Evolutionary conservation across 805 yeast genomes (phyloP).

Genomic region (Lachancea cidri): DNA sequence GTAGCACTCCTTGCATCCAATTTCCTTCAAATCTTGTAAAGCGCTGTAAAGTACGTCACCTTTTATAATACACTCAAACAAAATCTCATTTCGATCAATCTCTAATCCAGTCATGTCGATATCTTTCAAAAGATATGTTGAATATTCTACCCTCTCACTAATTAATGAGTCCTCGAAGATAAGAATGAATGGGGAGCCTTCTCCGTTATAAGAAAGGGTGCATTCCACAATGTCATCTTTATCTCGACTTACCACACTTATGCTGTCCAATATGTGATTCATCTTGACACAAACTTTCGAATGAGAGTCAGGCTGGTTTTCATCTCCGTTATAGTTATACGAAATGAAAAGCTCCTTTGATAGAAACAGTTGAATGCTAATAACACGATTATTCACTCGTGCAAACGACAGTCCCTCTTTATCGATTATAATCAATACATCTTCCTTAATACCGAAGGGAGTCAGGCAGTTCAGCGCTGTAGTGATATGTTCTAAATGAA

Average conservation of each 20-base stretch:
- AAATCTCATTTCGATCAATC: slow-evolving; percentile 39
- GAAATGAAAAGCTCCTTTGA: slow-evolving; percentile 30
- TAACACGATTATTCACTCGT: slow-evolving; percentile 42
- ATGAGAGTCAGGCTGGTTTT: slow-evolving; percentile 17
- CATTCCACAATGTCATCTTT: slow-evolving; percentile 39
- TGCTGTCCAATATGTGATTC: slow-evolving; percentile 45
- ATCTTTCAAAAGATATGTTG: slow-evolving; percentile 39
- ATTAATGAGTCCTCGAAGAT: slow-evolving; percentile 51
- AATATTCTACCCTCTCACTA: slow-evolving; percentile 52
- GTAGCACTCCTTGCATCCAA: slow-evolving; percentile 47
- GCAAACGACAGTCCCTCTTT: slow-evolving; percentile 48
- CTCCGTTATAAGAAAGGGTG: slow-evolving; percentile 44
- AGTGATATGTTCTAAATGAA: slow-evolving; percentile 41
- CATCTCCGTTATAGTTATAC: slow-evolving; percentile 20
- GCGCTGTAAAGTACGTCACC: slow-evolving; percentile 51
- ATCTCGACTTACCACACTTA: slow-evolving; percentile 39
- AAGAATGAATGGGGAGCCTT: slow-evolving; percentile 50
- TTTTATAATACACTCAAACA: slow-evolving; percentile 48
- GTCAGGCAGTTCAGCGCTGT: slow-evolving; percentile 41
- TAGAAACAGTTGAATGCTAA: slow-evolving; percentile 31
- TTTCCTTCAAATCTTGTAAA: slow-evolving; percentile 50
- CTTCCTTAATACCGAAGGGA: slow-evolving; percentile 37
- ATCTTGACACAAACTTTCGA: slow-evolving; percentile 41
- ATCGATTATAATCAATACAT: slow-evolving; percentile 39
- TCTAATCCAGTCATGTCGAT: slow-evolving; percentile 36